phyloP scores from a whole-genome alignment of 352 stramenopile species.

The Phytophthora ramorum region DNA sequence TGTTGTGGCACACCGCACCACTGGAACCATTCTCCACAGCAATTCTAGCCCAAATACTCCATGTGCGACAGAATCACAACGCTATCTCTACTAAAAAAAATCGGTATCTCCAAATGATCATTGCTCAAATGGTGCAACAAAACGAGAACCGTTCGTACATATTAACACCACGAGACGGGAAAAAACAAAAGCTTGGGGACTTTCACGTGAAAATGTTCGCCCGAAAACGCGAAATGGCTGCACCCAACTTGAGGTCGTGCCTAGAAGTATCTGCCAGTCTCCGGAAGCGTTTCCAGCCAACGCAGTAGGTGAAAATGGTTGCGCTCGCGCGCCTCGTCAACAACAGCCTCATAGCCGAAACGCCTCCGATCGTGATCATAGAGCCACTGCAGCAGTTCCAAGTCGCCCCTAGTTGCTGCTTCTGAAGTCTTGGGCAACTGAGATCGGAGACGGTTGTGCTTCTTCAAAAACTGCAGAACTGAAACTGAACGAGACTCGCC shows the following conservation, averaged over 20 bases:
- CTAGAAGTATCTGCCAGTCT: constrained; percentile 37
- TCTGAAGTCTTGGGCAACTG: constrained; percentile 33
- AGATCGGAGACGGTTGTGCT: constrained; percentile 36
- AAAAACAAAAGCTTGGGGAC: background rate
- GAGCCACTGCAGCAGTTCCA: constrained; percentile 50
- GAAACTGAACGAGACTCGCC: constrained; percentile 37
- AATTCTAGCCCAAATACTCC: background rate
- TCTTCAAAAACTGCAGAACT: constrained; percentile 46
- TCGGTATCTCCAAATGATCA: background rate
- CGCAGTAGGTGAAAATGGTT: constrained; percentile 43
- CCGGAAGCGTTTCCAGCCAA: constrained; percentile 47
- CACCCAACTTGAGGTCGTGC: background rate
- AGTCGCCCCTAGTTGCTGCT: constrained; percentile 36
- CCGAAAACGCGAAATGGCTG: background rate
- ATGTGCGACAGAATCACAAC: background rate
- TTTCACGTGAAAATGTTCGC: background rate
- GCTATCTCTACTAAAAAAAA: too few species aligned
- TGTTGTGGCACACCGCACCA: too few species aligned
- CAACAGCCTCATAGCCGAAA: constrained; percentile 38
- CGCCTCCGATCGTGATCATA: constrained; percentile 39
- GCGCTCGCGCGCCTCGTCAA: constrained; percentile 37
- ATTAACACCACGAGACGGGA: background rate
- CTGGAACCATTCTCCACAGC: too few species aligned
- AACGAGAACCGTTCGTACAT: background rate
- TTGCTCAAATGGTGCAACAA: too few species aligned